Base-by-base conservation (phyloP, 192 early-diverging fungal species). In the Coemansia guatemalensis region DNA sequence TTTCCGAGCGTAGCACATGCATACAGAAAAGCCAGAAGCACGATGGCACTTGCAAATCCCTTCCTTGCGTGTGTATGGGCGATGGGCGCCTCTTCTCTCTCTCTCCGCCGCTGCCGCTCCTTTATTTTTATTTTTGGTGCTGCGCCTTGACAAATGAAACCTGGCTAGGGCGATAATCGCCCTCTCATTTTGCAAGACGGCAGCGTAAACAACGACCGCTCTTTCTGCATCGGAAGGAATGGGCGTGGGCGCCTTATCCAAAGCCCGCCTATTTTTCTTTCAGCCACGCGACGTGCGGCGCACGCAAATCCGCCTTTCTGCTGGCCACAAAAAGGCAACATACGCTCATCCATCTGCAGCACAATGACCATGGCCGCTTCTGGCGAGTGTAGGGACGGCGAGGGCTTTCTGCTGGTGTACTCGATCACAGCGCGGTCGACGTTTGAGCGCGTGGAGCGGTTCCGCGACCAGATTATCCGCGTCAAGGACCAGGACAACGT, bases 401-500 rank as follows among this genome's bases (percentile, higher is more conserved):
- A 97, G 71, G 91, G 92, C 39, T 93, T 97, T 73, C 62, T 97
- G 39, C 82, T 97, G 18, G 92, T 95, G 44, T 97, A 95, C 77
- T 92, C 89, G 44, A 94, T 95, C 80, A 90, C 92, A 55, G 86
- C 91, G 33, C 84, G 93, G 57, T 87, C 87, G 50, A 95, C 95
- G 12, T 94, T 95, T 79, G 91, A 95, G 62, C 88, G 91, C 33
- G 88, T 94, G 62, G 88, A 92, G 73, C 82, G 87, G 62, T 95
- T 95, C 84, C 74, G 85, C 53, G 88, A 95, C 62, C 93, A 95
- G 76, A 95, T 97, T 50, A 81, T 83, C 65, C 88, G 92, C n/a
- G 92, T 95, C 20, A 97, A 97, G 72, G 95, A 95, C 65, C 82
- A 88, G 58, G 90, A 94, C 30, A 82, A 85, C 52, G 86, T 95